phyloP scores from a whole-genome alignment of 148 eudicot genomes.

The Fagopyrum esculentum region DNA sequence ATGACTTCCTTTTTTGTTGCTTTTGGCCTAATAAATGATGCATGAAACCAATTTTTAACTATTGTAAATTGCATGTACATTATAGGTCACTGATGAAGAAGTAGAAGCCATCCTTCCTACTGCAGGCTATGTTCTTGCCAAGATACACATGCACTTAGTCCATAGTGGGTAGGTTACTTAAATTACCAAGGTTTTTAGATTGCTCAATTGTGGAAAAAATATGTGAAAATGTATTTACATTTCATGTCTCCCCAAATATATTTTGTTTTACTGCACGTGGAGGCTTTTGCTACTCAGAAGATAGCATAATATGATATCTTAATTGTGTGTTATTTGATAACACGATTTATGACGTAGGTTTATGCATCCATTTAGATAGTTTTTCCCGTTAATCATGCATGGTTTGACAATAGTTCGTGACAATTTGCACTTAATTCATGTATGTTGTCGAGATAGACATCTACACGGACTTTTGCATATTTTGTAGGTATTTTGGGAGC shows the following conservation, averaged over 20 bases:
- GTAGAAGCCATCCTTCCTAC: constrained; percentile 77
- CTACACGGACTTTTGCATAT: no score
- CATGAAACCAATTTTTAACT: neutral
- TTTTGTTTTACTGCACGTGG: constrained; percentile 98
- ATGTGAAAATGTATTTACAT: neutral
- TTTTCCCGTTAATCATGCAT: no score
- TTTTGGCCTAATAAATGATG: neutral
- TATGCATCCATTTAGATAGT: no score
- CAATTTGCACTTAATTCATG: no score
- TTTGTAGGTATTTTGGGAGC: no score
- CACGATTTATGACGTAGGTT: no score
- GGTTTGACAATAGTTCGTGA: no score
- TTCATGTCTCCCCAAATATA: constrained; percentile 32
- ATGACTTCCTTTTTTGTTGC: neutral
- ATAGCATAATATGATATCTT: constrained; percentile 37
- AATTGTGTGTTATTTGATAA: no score
- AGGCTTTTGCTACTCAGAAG: constrained; percentile 92
- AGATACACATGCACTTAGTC: constrained; percentile 93
- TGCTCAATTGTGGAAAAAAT: neutral
- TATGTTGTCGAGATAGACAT: no score
- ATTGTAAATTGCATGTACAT: constrained; percentile 14
- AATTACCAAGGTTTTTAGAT: constrained; percentile 6
- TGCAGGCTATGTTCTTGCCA: constrained; percentile 94
- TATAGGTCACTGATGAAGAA: constrained; percentile 83
- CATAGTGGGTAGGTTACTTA: constrained; percentile 74